A percentile compares a stretch with the other conserved stretches of the same genome.
phyloP scores from a whole-genome alignment of 495 filamentous ascomycete genomes.

The Neurospora tetraspora region DNA sequence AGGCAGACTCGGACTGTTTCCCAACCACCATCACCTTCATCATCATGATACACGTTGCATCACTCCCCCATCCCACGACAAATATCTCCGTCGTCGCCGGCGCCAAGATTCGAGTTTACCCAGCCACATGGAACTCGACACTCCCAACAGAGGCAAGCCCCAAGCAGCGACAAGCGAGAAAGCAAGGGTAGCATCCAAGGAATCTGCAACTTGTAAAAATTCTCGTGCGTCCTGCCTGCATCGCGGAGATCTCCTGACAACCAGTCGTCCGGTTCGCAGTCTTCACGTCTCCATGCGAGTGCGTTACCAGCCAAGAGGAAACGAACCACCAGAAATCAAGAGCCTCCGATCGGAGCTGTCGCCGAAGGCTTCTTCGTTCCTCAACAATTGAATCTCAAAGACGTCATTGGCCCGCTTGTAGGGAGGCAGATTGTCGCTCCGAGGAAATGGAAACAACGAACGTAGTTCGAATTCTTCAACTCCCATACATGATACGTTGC shows the following conservation, averaged over 20 bases:
- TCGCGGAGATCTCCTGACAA: background rate
- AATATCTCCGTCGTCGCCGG: background rate
- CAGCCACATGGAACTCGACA: background rate
- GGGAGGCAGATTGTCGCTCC: background rate
- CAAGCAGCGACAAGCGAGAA: background rate
- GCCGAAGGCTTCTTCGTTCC: background rate
- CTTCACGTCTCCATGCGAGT: too few relatives aligned
- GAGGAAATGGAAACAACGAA: background rate
- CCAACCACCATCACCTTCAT: background rate
- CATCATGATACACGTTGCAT: background rate
- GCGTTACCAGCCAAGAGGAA: background rate
- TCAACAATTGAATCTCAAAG: background rate
- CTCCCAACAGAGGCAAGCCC: background rate
- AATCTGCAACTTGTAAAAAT: background rate
- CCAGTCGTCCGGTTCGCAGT: too few relatives aligned
- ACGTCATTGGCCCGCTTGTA: background rate
- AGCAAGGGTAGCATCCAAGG: background rate
- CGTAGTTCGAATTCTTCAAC: too few relatives aligned
- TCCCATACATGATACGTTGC: too few relatives aligned
- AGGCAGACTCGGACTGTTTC: background rate
- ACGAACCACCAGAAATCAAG: background rate
- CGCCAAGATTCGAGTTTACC: background rate
- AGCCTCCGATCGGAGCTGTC: background rate
- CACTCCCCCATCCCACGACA: background rate
- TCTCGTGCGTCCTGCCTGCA: background rate